These are phyloP conservation scores for Rachicladosporium sp. DNA, from an alignment of 2,329 filamentous ascomycete species.

Conservation along the genomic window DNA sequence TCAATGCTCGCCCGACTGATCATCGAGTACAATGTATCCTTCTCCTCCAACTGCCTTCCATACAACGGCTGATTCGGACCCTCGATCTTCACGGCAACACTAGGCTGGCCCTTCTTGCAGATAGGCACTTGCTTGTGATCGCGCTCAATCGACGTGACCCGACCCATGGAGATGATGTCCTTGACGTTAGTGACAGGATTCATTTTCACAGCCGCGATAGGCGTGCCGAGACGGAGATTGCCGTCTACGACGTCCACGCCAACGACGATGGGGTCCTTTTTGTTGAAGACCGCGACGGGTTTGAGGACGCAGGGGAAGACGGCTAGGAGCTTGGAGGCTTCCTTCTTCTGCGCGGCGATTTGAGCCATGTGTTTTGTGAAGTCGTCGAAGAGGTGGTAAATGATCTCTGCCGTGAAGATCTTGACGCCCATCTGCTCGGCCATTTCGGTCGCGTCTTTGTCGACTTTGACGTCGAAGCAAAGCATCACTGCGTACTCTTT, in stretches of 20 bases:
- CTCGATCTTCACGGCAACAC: constrained; percentile 95
- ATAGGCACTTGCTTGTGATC: constrained; percentile 90
- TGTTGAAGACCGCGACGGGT: constrained; percentile 94
- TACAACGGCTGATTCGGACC: constrained; percentile 85
- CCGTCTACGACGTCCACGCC: constrained; percentile 95
- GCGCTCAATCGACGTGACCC: constrained; percentile 95
- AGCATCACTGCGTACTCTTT: constrained; percentile 98
- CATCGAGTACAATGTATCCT: constrained; percentile 73
- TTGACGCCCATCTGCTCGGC: constrained; percentile 92
- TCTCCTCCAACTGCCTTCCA: constrained; percentile 87
- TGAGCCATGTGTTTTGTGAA: constrained; percentile 92
- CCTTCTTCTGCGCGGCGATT: constrained; percentile 82
- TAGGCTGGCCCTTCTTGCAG: constrained; percentile 94
- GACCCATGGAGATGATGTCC: constrained; percentile 72
- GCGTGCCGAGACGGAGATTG: constrained; percentile 72
- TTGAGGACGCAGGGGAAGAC: constrained; percentile 92
- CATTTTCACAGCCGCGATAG: constrained; percentile 73
- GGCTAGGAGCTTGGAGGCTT: constrained; percentile 86
- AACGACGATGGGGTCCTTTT: constrained; percentile 87
- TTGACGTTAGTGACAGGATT: constrained; percentile 69
- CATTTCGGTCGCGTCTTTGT: constrained; percentile 85
- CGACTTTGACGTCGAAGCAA: constrained; percentile 98
- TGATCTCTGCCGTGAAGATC: constrained; percentile 97
- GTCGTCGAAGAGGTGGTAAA: constrained; percentile 94
- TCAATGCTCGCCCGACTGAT: constrained; percentile 86